Evolutionary conservation across 805 yeast species (phyloP), one percentile per base, ranked within the genome.

Genomic region (Kazachstania kunashirensis): DNA sequence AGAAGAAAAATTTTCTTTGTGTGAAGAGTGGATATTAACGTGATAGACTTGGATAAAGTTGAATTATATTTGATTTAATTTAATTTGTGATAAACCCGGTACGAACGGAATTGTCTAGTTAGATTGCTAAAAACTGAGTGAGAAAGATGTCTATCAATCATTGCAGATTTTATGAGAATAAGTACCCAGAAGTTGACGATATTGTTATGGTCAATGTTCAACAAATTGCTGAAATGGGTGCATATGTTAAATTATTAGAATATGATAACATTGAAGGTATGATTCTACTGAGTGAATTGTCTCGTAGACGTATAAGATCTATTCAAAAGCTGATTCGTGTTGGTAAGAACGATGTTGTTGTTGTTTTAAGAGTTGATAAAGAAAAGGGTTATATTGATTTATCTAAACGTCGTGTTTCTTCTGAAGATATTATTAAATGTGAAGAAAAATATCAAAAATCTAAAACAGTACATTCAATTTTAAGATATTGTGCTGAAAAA

Each of bases 181-280:
- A 88, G 65, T 92, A 79, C 70, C 98, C 98, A 42, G 98, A 92
- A 66, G 95, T 92, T 55, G 98, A 92, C 52, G 98, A 92, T 62
- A 94, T 92, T 50, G 97, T 92, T 47, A 89, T 92, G 94, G 98
- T 92, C 59, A 92, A 92, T 65, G 98, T 92, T 50, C 94, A 84
- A 63, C 94, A 84, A 62, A 92, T 92, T 52, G 98, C 97, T 49
- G 98, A 92, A 64, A 92, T 92, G 98, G 98, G 98, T 42, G 98
- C 98, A 11, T 92, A 92, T 62, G 95, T 92, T 47, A 89, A 86
- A 63, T 72, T 92, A 47, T 73, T 92, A 47, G 98, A 92, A 66
- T 92, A 92, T 59, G 97, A 92, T 66, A 92, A 89, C 62, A 89
- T 92, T 57, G 98, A 92, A 66, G 98, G 98, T 56, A 92, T 92